phyloP scores from a whole-genome alignment of 306 rosid species.

The Gynostemma pentaphyllum region DNA sequence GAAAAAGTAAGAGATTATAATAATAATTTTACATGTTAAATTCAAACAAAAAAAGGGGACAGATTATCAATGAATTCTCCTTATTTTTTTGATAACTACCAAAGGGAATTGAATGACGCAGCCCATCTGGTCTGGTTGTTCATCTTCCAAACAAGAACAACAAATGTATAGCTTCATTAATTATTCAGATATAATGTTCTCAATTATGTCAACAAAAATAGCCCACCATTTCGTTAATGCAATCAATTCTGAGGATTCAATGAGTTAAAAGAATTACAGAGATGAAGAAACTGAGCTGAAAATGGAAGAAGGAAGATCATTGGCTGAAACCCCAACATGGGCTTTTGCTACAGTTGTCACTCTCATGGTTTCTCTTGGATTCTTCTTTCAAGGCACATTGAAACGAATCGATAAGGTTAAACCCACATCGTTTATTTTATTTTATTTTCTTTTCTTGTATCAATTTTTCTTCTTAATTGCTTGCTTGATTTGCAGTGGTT shows the following conservation, averaged over 20 bases:
- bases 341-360: conserved; percentile 71
- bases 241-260: conserved; percentile 17
- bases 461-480: neutral
- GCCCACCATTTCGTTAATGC: conserved; percentile 23
- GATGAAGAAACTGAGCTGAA: conserved; percentile 8
- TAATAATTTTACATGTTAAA: too few relatives aligned
- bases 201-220: conserved; percentile 18
- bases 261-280: too few relatives aligned
- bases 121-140: too few relatives aligned
- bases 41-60: too few relatives aligned
- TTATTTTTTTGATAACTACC: too few relatives aligned
- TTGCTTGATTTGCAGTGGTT: conserved; percentile 40
- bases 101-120: too few relatives aligned
- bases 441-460: neutral
- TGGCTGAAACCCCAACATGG: conserved; percentile 74
- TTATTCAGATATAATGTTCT: conserved; percentile 16
- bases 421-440: neutral
- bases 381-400: conserved; percentile 40
- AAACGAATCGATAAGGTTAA: conserved; percentile 42
- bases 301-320: conserved; percentile 63
- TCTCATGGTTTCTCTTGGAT: conserved; percentile 48
- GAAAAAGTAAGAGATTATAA: too few relatives aligned
- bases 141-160: too few relatives aligned
- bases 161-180: conserved; percentile 29
- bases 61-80: too few relatives aligned